Percentiles rank a stretch among this genome's conserved stretches.
Evolutionary conservation across 768 basidiomycete species (phyloP).

Genomic region (Gymnopilus dilepis): DNA sequence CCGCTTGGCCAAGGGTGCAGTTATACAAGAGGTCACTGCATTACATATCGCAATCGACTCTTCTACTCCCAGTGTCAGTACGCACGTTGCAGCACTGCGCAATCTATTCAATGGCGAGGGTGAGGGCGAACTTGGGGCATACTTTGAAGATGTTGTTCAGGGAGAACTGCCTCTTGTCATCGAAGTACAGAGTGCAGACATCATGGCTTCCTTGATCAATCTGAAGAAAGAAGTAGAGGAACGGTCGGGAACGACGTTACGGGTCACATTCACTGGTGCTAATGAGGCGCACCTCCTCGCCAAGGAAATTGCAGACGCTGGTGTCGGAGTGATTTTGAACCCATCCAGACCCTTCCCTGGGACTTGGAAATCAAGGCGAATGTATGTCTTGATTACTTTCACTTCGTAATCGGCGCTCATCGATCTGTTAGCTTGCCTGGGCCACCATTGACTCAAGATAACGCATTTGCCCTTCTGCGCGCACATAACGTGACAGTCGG

Average conservation of each 20-base stretch:
- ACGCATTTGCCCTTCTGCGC: slow-evolving; percentile 58
- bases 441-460: slow-evolving; percentile 53
- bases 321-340: slow-evolving; percentile 71
- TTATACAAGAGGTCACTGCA: slow-evolving; percentile 63
- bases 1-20: slow-evolving; percentile 58
- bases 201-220: slow-evolving; percentile 66
- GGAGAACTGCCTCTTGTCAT: slow-evolving; percentile 67
- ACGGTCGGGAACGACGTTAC: slow-evolving; percentile 43
- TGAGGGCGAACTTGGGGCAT: slow-evolving; percentile 43
- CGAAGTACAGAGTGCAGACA: slow-evolving; percentile 66
- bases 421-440: slow-evolving; percentile 48
- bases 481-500: slow-evolving; percentile 73
- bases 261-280: slow-evolving; percentile 59
- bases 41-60: slow-evolving; percentile 63
- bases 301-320: slow-evolving; percentile 67
- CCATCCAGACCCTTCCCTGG: slow-evolving; percentile 73
- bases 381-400: too few relatives aligned
- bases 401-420: too few relatives aligned
- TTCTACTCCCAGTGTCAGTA: slow-evolving; percentile 59
- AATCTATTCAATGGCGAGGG: slow-evolving; percentile 48
- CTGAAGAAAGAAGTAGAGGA: slow-evolving; percentile 69
- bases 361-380: slow-evolving; percentile 67
- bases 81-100: slow-evolving; percentile 68
- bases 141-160: slow-evolving; percentile 51
- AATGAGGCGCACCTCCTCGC: slow-evolving; percentile 77